Evolutionary conservation across 371 early-diverging fungal genomes (phyloP), one percentile per base, ranked within the genome.

Genomic region (Catenaria anguillulae): DNA sequence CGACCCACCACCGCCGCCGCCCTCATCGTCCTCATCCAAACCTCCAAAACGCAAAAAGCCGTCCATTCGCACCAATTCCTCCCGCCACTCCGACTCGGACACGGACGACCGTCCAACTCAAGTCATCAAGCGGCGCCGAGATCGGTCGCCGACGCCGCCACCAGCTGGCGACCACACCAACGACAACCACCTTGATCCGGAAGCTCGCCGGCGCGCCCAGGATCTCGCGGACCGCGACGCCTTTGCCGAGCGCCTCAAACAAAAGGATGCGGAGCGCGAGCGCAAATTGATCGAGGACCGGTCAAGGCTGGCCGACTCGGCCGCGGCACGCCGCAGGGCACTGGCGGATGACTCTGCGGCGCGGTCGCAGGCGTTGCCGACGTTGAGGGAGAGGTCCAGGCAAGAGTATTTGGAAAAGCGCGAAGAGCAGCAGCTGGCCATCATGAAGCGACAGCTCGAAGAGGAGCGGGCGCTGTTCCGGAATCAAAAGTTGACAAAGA

Each of bases 351-450:
- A n/a, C n/a, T n/a, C n/a, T n/a, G n/a, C n/a, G n/a, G n/a, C n/a
- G n/a, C n/a, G n/a, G n/a, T n/a, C n/a, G n/a, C n/a, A 56, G 54
- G 68, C 60, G 75, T 82, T 13, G 67, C 94, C 21, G 84, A 87
- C 0, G 78, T 80, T 40, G 69, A 94, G 19, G 86, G 85, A 84
- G 26, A 71, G 85, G 13, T 86, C 96, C 1, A 86, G 96, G 37
- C 89, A 92, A 67, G 83, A 89, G 67, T 98, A 98, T 64, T 74
- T 97, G 26, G 81, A 83, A 61, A 80, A 85, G 68, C 86, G 98
- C 55, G 93, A 92, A 64, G 80, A 84, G 56, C 83, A 90, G 66
- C 83, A 81, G 64, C 70, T 97, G 55, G 77, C 84, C 64, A 72
- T 93, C 37, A 68, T 92, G 60, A 73, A 87, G 60, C 76, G 80